Conservation (phyloP, 805 yeast species). For the Komagataella ulmi region DNA sequence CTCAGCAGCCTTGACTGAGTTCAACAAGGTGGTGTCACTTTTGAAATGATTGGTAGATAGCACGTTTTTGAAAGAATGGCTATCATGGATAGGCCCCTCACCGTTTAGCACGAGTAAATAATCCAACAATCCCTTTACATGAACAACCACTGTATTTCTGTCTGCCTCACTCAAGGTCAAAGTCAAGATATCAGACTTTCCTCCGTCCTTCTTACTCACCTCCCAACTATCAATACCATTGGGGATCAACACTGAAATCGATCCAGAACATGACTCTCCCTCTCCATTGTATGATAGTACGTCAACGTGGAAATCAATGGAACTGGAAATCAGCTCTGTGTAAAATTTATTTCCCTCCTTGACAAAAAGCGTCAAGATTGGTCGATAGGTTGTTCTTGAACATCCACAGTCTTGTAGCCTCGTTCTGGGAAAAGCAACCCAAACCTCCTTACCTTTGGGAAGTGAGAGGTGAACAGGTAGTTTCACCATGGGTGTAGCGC, state of each 20-base stretch:
- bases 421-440: conserved; percentile 26
- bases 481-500: conserved; percentile 6
- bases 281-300: conserved; percentile 16
- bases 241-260: conserved; percentile 27
- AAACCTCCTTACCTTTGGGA: conserved; percentile 9
- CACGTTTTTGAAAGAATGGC: not conserved
- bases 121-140: conserved; percentile 19
- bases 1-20: conserved; percentile 9
- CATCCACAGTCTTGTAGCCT: conserved; percentile 25
- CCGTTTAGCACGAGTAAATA: conserved; percentile 3
- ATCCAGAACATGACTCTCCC: conserved; percentile 9
- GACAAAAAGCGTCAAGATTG: conserved; percentile 18
- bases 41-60: not conserved
- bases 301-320: conserved; percentile 22
- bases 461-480: conserved; percentile 6
- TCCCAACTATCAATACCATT: conserved; percentile 31
- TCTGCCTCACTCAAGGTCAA: conserved; percentile 24
- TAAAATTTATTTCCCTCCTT: conserved; percentile 11
- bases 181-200: conserved; percentile 15
- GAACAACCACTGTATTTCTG: conserved; percentile 20
- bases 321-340: conserved; percentile 14
- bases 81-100: not conserved
- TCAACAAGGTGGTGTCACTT: not conserved
- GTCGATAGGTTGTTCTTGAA: conserved; percentile 24
- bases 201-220: not conserved